Conservation (phyloP, 805 yeast genomes). For the Kuraishia ogatae region DNA sequence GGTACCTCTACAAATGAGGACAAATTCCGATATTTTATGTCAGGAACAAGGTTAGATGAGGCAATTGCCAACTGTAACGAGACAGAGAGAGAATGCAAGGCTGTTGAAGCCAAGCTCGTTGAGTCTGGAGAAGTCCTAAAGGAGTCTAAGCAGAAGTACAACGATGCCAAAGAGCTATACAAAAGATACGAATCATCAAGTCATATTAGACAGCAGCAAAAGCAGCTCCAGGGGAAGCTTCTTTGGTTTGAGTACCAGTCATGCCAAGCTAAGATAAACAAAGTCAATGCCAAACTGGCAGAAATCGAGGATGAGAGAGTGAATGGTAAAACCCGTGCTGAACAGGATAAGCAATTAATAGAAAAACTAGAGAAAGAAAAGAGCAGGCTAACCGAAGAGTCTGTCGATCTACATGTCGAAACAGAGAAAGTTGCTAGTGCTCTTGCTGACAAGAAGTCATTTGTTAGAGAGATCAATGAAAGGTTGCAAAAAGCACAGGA, state of each 20-base stretch:
- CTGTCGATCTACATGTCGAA: slow-evolving; percentile 8
- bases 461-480: slow-evolving; percentile 6
- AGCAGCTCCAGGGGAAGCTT: slow-evolving; percentile 35
- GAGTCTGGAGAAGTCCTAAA: slow-evolving; percentile 29
- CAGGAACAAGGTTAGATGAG: slow-evolving; percentile 67
- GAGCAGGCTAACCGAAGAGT: slow-evolving; percentile 12
- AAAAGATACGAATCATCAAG: slow-evolving; percentile 31
- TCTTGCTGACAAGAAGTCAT: slow-evolving; percentile 7
- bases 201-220: slow-evolving; percentile 28
- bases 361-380: slow-evolving; percentile 4
- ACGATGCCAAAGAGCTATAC: slow-evolving; percentile 32
- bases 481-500: slow-evolving; percentile 17
- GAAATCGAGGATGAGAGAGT: slow-evolving; percentile 13
- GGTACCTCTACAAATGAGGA: slow-evolving; percentile 65
- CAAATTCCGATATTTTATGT: slow-evolving; percentile 71
- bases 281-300: slow-evolving; percentile 2
- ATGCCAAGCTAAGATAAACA: slow-evolving; percentile 12
- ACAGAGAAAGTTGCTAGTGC: slow-evolving; percentile 8
- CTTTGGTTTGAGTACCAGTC: slow-evolving; percentile 35
- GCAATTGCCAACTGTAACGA: slow-evolving; percentile 44
- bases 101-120: slow-evolving; percentile 30
- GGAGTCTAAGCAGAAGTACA: slow-evolving; percentile 28
- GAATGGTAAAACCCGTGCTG: slow-evolving; percentile 7
- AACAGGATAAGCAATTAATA: slow-evolving; percentile 10
- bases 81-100: slow-evolving; percentile 24